Evolutionary conservation across 2,329 filamentous ascomycete genomes (phyloP), one percentile per base, ranked within the genome.

Genomic region (Epichloe typhina): DNA sequence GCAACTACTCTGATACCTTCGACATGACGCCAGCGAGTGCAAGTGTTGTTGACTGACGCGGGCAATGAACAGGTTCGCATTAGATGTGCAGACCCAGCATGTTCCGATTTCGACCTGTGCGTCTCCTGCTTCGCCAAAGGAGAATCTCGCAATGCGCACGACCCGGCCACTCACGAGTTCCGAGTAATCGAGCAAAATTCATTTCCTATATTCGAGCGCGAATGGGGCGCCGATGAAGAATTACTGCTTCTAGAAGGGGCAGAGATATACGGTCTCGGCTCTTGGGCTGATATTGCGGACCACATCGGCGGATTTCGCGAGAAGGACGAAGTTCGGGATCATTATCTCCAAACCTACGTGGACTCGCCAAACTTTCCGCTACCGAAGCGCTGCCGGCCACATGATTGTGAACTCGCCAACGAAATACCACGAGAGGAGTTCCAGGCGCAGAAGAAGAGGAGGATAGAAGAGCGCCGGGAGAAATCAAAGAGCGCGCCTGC

Each of bases 211-310:
- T 98, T 95, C 62, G 84, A 90, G 57, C 79, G 81, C 52, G 90
- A 95, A 62, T 98, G 93, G 93, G 93, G 93, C 49, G 93, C 93
- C 23, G 93, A 98, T 64, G 93, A 98, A 65, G 93, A 98, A 67
- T 70, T 97, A n/a, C 72, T 97, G 5, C 72, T 98, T 49, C 70
- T 98, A 0, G 93, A 98, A 69, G 93, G 93, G 21, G 89, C 88
- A 11, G 93, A 98, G 67, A 95, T 88, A 52, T 98, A 98, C 64
- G 93, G 93, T 0, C 73, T 98, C 47, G 93, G 93, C 3, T 97
- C 91, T 21, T 98, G 93, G 91, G 88, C 90, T 39, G 93, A 98
- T 62, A 94, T 98, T 55, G 90, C 93, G 38, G 91, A 98, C 66
- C 93, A 98, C 66, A 97, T 98, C 60, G 93, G 93, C 48, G 93